These are phyloP conservation scores for Orbilia javanica DNA, from an alignment of 2,329 filamentous ascomycete species.

Conservation along the genomic window DNA sequence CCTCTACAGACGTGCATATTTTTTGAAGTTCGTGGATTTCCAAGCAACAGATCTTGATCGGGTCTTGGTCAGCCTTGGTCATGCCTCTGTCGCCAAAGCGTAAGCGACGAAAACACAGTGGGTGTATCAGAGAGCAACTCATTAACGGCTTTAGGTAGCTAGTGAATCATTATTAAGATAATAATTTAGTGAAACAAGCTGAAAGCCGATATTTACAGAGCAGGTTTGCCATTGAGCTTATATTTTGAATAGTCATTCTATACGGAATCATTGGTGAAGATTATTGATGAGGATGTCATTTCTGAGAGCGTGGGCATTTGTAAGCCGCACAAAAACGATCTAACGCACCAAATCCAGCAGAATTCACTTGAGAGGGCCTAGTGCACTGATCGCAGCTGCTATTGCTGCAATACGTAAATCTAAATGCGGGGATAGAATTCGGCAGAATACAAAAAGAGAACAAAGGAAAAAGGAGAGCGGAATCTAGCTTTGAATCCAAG, in stretches of 20 bases:
- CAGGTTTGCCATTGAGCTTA: no score
- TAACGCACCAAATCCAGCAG: no score
- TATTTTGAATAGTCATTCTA: no score
- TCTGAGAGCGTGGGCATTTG: not conserved
- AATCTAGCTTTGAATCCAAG: no score
- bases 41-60: not conserved
- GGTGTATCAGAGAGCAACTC: not conserved
- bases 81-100: not conserved
- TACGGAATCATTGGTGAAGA: no score
- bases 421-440: no score
- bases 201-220: not conserved
- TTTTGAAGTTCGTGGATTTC: not conserved
- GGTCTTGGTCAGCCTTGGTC: constrained; percentile 12
- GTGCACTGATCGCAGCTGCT: no score
- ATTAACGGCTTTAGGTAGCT: not conserved
- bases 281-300: not conserved
- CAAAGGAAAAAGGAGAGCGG: no score
- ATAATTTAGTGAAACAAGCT: not conserved
- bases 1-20: not conserved
- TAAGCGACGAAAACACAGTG: not conserved
- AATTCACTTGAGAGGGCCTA: no score
- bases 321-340: no score
- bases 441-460: no score
- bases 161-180: not conserved
- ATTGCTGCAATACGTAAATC: no score